phyloP scores from a whole-genome alignment of 2,329 filamentous ascomycete genomes.

The Tolypocladium guangdongense region DNA sequence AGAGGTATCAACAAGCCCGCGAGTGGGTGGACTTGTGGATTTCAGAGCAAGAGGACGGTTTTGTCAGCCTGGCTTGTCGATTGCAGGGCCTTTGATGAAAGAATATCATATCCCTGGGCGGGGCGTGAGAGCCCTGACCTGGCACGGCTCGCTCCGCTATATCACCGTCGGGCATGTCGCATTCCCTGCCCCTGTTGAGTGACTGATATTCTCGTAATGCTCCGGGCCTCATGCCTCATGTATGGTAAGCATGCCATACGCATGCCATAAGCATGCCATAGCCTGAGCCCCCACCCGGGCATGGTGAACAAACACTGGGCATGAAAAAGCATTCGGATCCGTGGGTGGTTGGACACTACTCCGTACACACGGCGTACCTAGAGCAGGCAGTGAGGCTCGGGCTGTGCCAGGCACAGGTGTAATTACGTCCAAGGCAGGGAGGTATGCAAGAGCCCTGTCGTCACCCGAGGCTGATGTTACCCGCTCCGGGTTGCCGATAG shows the following conservation, averaged over 20 bases:
- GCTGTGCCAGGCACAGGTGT: neutral
- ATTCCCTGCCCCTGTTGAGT: too few species aligned
- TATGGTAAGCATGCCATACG: neutral
- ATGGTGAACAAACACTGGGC: too few species aligned
- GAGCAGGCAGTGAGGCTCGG: neutral
- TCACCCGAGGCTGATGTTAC: neutral
- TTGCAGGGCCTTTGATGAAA: conserved; percentile 10
- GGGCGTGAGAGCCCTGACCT: neutral
- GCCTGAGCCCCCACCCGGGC: too few species aligned
- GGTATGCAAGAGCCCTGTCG: neutral
- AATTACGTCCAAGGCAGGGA: neutral
- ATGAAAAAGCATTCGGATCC: too few species aligned
- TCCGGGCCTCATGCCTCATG: too few species aligned
- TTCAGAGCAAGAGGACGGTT: conserved; percentile 18
- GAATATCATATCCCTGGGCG: neutral
- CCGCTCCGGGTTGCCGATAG: neutral
- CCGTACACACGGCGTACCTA: too few species aligned
- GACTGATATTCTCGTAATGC: too few species aligned
- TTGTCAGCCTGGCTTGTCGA: conserved; percentile 17
- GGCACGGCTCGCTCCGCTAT: neutral
- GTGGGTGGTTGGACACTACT: too few species aligned
- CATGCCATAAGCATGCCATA: too few species aligned
- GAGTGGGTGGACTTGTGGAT: conserved; percentile 30
- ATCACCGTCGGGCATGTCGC: neutral
- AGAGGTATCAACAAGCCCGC: conserved; percentile 39